A percentile compares a stretch with the other conserved stretches of the same genome.
These are phyloP conservation scores for Entelexis paramagnoliae DNA, from an alignment of 1,139 yeast species.

Conservation along the genomic window DNA sequence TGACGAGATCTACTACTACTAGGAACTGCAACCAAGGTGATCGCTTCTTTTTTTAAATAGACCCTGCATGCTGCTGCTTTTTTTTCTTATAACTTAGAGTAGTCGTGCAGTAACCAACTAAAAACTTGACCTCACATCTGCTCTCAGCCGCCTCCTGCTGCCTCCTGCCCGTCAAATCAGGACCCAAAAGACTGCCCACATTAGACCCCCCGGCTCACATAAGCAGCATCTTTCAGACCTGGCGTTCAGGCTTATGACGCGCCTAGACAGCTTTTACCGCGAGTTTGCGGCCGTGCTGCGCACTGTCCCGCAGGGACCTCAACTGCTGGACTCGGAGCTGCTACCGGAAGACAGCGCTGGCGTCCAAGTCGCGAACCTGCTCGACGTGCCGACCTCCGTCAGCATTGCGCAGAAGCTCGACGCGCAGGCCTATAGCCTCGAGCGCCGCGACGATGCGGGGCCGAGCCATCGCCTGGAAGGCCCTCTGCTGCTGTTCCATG, in stretches of 20 bases:
- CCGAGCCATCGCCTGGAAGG: conserved; percentile 8
- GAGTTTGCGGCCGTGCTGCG: conserved; percentile 20
- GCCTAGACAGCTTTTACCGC: conserved; percentile 18
- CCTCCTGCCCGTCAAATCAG: too few species aligned
- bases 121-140: background rate
- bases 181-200: too few species aligned
- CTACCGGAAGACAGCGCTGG: conserved; percentile 15
- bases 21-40: background rate
- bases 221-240: conserved; percentile 1
- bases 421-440: conserved; percentile 7
- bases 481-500: conserved; percentile 46
- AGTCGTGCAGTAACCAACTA: background rate
- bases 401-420: conserved; percentile 19
- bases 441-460: conserved; percentile 6
- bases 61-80: background rate
- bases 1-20: conserved; percentile 21
- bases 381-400: conserved; percentile 10
- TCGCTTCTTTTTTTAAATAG: background rate
- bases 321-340: conserved; percentile 15
- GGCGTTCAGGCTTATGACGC: conserved; percentile 8
- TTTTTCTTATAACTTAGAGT: background rate
- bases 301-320: conserved; percentile 16
- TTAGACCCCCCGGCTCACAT: background rate
- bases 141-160: too few species aligned
- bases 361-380: conserved; percentile 18